phyloP scores from a whole-genome alignment of 2,329 filamentous ascomycete species.

The Rhexocercosporidium sp. region DNA sequence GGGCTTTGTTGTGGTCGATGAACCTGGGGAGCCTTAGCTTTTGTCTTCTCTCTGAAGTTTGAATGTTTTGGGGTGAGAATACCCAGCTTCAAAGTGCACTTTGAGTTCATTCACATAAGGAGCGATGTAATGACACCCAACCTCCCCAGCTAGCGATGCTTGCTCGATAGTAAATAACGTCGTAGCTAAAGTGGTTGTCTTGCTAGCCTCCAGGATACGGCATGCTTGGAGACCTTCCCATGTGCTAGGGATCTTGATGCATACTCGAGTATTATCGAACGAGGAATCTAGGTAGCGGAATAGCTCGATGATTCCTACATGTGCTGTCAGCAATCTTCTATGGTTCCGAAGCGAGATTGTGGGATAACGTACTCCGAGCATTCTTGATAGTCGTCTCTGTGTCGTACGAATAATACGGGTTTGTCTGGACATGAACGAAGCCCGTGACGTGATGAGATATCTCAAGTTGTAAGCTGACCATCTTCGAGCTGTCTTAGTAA shows the following conservation, averaged over 20 bases:
- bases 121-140: constrained; percentile 64
- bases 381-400: constrained; percentile 55
- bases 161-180: constrained; percentile 68
- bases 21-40: constrained; percentile 45
- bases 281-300: constrained; percentile 50
- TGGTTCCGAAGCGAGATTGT: neutral
- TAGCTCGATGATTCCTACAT: constrained; percentile 55
- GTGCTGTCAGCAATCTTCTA: neutral
- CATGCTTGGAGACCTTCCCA: constrained; percentile 69
- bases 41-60: neutral
- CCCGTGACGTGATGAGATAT: constrained; percentile 56
- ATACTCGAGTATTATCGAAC: constrained; percentile 55
- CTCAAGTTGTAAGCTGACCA: constrained; percentile 58
- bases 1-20: constrained; percentile 51
- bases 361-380: constrained; percentile 49
- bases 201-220: constrained; percentile 54
- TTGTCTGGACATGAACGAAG: constrained; percentile 63
- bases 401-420: constrained; percentile 60
- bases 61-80: constrained; percentile 30
- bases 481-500: constrained; percentile 44
- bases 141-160: constrained; percentile 61
- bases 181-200: constrained; percentile 65
- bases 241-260: constrained; percentile 67
- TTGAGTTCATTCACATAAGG: constrained; percentile 70
- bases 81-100: constrained; percentile 62